phyloP scores from a whole-genome alignment of 768 basidiomycete species.

The Asterophora parasitica region DNA sequence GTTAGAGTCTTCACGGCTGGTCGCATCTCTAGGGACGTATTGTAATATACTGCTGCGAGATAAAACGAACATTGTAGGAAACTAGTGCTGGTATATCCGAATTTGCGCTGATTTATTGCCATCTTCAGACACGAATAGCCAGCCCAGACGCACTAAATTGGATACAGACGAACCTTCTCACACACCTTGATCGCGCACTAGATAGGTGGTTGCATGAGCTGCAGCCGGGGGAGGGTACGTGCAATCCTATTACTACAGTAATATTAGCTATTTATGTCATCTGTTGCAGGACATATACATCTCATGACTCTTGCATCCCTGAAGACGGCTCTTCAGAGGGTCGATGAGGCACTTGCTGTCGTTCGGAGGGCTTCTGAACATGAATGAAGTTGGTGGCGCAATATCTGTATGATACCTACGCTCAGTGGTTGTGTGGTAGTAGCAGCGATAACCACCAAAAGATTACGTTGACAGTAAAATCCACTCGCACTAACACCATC shows the following conservation, averaged over 20 bases:
- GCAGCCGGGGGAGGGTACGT: slow-evolving; percentile 22
- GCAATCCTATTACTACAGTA: too few relatives aligned
- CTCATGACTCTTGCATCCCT: slow-evolving; percentile 39
- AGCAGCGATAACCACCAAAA: not conserved
- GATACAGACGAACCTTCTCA: slow-evolving; percentile 40
- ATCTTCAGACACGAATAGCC: slow-evolving; percentile 46
- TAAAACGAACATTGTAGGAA: slow-evolving; percentile 44
- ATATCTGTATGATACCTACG: too few relatives aligned
- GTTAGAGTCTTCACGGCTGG: slow-evolving; percentile 55
- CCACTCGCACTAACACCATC: too few relatives aligned
- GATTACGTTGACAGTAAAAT: not conserved
- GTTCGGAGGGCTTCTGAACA: slow-evolving; percentile 1
- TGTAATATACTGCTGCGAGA: slow-evolving; percentile 63
- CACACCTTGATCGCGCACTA: slow-evolving; percentile 38
- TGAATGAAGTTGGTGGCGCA: too few relatives aligned
- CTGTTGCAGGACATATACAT: slow-evolving; percentile 7
- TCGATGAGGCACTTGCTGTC: slow-evolving; percentile 31
- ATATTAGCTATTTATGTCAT: not conserved
- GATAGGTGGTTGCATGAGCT: slow-evolving; percentile 27
- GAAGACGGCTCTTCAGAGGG: slow-evolving; percentile 44
- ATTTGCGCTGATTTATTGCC: not conserved
- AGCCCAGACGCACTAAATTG: slow-evolving; percentile 38
- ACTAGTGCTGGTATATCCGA: too few relatives aligned
- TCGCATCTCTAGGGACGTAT: slow-evolving; percentile 64
- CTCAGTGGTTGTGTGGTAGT: too few relatives aligned